Evolutionary conservation across 352 stramenopile genomes (phyloP), one percentile per base, ranked within the genome.

Genomic region (Globisporangium lucens): DNA sequence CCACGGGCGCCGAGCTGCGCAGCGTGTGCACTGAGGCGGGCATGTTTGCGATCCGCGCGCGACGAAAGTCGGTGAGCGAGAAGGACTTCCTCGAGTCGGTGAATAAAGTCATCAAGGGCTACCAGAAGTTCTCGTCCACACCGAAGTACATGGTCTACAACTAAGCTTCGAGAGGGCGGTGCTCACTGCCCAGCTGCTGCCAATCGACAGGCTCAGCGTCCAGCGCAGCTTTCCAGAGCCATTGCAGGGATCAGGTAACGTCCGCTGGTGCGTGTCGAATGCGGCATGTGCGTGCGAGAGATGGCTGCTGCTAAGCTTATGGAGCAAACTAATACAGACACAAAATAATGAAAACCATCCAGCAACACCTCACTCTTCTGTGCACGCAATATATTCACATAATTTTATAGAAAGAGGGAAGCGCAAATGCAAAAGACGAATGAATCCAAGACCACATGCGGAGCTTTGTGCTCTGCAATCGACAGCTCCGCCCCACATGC

Each of bases 41-140:
- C 47, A 98, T 98, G 94, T 99, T 98, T 81, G 96, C 98, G 12
- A 99, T 99, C 77, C 93, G 98, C 51, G 97, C 96, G 35, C 89
- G 98, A 57, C 95, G 98, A 80, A 99, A 99, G 89, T 97, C 80
- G 51, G 97, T 99, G 62, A 99, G 89, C 68, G 97, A 99, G 75
- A 99, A 99, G 75, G 98, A 99, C 79, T 99, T 99, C 82, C 87
- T 99, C 66, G 97, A 99, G 69, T 98, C 96, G 62, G 98, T 99
- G 65, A 99, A 99, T 83, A 99, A 99, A 85, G 98, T 99, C 66
- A 99, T 99, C 77, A 99, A 99, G 88, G 97, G 97, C 67, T 99
- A 99, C 91, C 98, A 99, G 76, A 99, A 99, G 89, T 99, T 99
- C 89, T 98, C 90, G 71, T 98, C 97, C 43, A 99, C 98, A 71